phyloP scores from a whole-genome alignment of 495 filamentous ascomycete species.

The Umbilicaria muhlenbergii region DNA sequence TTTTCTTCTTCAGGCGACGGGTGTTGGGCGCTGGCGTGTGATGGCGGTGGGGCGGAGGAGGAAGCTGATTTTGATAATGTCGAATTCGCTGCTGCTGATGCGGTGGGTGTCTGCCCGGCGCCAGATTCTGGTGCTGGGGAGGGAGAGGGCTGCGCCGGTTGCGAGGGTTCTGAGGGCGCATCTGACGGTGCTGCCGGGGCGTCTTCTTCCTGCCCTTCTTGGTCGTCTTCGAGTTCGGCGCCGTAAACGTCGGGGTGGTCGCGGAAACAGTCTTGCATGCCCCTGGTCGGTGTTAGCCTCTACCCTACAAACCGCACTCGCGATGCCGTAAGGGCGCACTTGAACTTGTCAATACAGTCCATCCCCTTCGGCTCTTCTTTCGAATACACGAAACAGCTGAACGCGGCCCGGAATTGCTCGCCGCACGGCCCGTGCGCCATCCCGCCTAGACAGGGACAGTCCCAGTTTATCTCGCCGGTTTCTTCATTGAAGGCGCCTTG shows the following conservation, averaged over 20 bases:
- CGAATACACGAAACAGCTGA: constrained; percentile 94
- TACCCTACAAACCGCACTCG: too few relatives aligned
- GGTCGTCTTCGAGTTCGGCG: constrained; percentile 75
- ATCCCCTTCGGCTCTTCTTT: constrained; percentile 95
- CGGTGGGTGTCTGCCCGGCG: neutral
- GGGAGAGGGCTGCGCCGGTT: neutral
- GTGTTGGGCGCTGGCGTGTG: constrained; percentile 16
- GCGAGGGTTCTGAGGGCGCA: neutral
- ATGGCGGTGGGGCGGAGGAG: neutral
- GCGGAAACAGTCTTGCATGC: constrained; percentile 95
- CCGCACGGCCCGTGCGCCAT: constrained; percentile 97
- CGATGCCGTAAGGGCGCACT: constrained; percentile 58
- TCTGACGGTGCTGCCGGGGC: too few relatives aligned
- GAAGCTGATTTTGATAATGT: neutral
- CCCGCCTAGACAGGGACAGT: constrained; percentile 91
- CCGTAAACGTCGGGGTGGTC: constrained; percentile 83
- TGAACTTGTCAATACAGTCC: constrained; percentile 97
- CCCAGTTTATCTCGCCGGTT: constrained; percentile 99
- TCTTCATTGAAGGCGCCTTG: constrained; percentile 95
- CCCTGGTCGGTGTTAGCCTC: constrained; percentile 31
- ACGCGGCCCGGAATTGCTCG: constrained; percentile 82
- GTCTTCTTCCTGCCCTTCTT: constrained; percentile 17
- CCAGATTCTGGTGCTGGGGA: neutral
- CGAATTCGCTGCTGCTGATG: neutral
- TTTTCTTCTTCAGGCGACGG: constrained; percentile 8